A percentile compares a stretch with the other conserved stretches of the same genome.
phyloP scores from a whole-genome alignment of 345 rosid genomes.

The Salix arbutifolia region DNA sequence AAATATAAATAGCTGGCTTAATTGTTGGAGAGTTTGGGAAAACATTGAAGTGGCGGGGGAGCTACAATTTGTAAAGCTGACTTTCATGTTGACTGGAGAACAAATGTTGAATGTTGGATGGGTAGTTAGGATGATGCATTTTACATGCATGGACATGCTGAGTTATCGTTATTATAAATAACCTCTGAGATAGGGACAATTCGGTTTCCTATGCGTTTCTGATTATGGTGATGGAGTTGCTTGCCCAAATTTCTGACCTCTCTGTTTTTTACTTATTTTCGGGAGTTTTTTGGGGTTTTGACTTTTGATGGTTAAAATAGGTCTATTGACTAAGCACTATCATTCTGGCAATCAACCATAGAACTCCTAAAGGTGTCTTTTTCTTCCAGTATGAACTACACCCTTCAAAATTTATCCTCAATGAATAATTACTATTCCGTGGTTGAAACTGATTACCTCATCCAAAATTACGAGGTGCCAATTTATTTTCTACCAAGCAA shows the following conservation, averaged over 20 bases:
- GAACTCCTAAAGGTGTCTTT: not conserved
- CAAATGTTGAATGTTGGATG: constrained; percentile 12
- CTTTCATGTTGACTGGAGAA: constrained; percentile 26
- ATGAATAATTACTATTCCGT: too few relatives aligned
- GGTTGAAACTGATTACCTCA: too few relatives aligned
- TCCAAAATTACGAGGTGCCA: too few relatives aligned
- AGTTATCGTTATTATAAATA: constrained; percentile 20
- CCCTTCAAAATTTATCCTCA: too few relatives aligned
- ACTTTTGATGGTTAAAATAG: not conserved
- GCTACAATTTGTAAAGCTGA: constrained; percentile 34
- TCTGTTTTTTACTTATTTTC: not conserved
- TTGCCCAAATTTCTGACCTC: not conserved
- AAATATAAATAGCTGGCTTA: not conserved
- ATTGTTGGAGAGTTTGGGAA: constrained; percentile 7
- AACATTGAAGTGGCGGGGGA: constrained; percentile 2
- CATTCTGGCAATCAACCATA: not conserved
- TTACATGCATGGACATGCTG: constrained; percentile 14
- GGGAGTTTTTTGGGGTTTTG: not conserved
- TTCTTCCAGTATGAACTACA: too few relatives aligned
- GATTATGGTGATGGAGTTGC: not conserved
- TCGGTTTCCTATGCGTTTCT: constrained; percentile 12
- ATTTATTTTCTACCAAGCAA: too few relatives aligned
- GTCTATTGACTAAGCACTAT: not conserved
- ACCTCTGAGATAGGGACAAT: constrained; percentile 18
- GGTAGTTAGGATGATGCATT: constrained; percentile 20